Evolutionary conservation across 768 basidiomycete genomes (phyloP), one percentile per base, ranked within the genome.

Genomic region (Amanita rimosa): DNA sequence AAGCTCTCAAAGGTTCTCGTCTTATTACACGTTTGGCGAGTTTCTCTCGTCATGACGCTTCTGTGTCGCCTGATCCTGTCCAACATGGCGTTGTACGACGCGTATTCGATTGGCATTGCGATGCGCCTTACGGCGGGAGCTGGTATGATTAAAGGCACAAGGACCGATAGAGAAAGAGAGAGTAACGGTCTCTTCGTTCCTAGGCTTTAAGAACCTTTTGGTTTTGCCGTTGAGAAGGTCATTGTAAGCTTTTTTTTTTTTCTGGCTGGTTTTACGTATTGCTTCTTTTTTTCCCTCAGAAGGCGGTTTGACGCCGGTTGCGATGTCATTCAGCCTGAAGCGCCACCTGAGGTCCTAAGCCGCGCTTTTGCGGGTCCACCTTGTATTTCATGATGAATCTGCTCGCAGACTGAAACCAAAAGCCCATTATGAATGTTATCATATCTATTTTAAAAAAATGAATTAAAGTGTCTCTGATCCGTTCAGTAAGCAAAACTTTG

Each of bases 1-100:
- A 55, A 61, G 3, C 52, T 52, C 45, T 63, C 61, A 21, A 65
- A 47, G 3, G 60, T 55, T 21, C 54, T 46, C 6, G 43, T 46
- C 31, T 53, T 55, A 10, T 27, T 51, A 27, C 44, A 36, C 35
- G 14, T 45, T 14, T 44, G 50, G 21, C 44, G 35, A 22, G 19
- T n/a, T 34, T 36, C 31, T 4, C 41, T 42, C 11, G 24, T 36
- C 33, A 43, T 41, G 31, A 49, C 19, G 33, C 48, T 49, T 34
- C 48, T 17, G 17, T 49, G 48, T 21, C 48, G 42, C 40, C 34
- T 43, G 48, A 49, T 35, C 35, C 41, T 49, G 33, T 49, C 48
- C 11, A 49, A 41, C 22, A 49, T 9, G 3, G 29, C 39, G 14
- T 43, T 35, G 34, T 41, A 42, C 14, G 48, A 49, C 22, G 10